Evolutionary conservation across 306 rosid species (phyloP), one percentile per base, ranked within the genome.

Genomic region (Canavalia ensiformis): DNA sequence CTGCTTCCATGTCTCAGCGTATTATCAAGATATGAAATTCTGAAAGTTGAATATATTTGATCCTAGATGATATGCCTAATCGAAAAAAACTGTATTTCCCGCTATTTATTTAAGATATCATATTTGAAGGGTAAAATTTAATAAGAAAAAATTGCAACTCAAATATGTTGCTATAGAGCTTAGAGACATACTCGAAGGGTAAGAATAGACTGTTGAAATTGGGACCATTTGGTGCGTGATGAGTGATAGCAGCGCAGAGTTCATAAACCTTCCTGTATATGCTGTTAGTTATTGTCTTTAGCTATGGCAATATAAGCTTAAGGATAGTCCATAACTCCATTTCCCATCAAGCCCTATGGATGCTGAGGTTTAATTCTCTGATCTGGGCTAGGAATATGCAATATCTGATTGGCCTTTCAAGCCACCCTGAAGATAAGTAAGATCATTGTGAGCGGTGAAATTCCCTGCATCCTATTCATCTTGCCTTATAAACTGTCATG

Each of bases 151-250:
- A 35, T 4, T 72, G 41, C 29, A 28, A 46, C 42, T 18, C 52
- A 29, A 64, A 78, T 77, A 66, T 54, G 58, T 66, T 77, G 55
- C 44, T 70, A 41, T 74, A 55, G 44, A 45, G 54, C 28, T 62
- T 39, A n/a, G 37, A 9, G 67, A 42, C 50, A 60, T 33, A 50
- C 12, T 42, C n/a, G 4, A 55, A 33, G 52, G 74, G 33, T 70
- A 30, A 57, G 5, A 62, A 30, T 71, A 37, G 70, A 46, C 2
- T 3, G 18, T 52, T 76, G 57, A 81, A 60, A 10, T 56, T 62
- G 44, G 25, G 62, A 6, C 74, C 52, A 5, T 33, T 77, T 29
- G 28, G 29, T 54, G 51, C 44, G 41, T 34, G 45, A 25, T 71
- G 63, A 29, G 25, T 34, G 68, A 39, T 45, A 74, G 25, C 54